Conservation (phyloP, 2,329 filamentous ascomycete genomes). For the Onygenales sp. region DNA sequence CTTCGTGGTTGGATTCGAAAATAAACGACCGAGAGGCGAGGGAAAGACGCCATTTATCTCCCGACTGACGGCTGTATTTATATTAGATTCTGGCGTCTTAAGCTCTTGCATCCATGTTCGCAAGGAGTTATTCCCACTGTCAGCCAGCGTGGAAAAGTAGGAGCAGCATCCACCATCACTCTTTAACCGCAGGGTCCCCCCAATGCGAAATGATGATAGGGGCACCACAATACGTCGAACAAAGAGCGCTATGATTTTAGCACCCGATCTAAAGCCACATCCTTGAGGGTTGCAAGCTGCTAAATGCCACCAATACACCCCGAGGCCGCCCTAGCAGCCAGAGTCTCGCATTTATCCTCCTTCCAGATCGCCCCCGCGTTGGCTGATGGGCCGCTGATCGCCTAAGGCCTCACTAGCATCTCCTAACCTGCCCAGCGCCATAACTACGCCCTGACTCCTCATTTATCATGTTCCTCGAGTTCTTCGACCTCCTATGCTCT, state of each 20-base stretch:
- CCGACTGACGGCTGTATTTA: not conserved
- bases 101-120: not conserved
- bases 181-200: not conserved
- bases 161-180: not conserved
- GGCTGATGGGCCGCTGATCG: not conserved
- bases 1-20: no score
- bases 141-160: no score
- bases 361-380: not conserved
- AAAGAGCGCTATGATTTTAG: not conserved
- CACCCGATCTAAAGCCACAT: not conserved
- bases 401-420: not conserved
- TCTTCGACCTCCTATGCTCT: not conserved
- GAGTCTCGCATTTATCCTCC: not conserved
- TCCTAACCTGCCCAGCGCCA: not conserved
- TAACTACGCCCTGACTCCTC: not conserved
- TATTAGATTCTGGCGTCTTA: not conserved
- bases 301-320: not conserved
- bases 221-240: not conserved
- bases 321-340: not conserved
- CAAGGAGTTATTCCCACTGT: not conserved
- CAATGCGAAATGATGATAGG: not conserved
- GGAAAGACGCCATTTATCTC: no score
- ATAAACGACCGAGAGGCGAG: not conserved
- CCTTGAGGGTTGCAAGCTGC: not conserved
- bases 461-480: not conserved